phyloP scores from a whole-genome alignment of 2,329 filamentous ascomycete genomes.

The Cordyceps cateniannulata region DNA sequence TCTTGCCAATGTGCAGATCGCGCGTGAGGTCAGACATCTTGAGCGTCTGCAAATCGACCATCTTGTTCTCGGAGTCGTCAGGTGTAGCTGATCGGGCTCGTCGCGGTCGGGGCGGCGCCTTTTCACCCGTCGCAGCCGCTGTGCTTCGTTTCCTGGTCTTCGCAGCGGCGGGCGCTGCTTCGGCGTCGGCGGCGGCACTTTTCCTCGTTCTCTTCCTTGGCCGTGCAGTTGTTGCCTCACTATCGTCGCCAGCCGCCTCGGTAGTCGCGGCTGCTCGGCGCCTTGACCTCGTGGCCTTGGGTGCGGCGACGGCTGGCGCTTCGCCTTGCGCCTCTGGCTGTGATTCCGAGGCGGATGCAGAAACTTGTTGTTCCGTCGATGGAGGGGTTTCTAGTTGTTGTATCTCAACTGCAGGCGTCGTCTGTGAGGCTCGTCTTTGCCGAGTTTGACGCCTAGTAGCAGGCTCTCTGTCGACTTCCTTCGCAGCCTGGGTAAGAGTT shows the following conservation, averaged over 20 bases:
- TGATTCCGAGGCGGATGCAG: neutral
- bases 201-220: conserved; percentile 11
- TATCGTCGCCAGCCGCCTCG: neutral
- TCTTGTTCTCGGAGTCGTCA: conserved; percentile 54
- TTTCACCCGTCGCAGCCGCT: conserved; percentile 9
- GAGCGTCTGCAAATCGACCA: conserved; percentile 59
- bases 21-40: conserved; percentile 69
- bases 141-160: conserved; percentile 6
- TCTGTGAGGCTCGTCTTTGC: conserved; percentile 4
- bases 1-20: conserved; percentile 65
- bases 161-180: neutral
- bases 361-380: neutral
- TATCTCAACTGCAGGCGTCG: neutral
- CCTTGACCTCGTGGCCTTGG: neutral
- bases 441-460: conserved; percentile 4
- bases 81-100: conserved; percentile 48
- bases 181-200: neutral
- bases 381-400: conserved; percentile 2
- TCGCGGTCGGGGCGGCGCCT: conserved; percentile 21
- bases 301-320: neutral
- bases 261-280: conserved; percentile 1
- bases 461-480: neutral
- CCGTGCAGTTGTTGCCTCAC: neutral
- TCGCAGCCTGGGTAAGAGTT: neutral
- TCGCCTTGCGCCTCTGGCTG: neutral